Evolutionary conservation across 345 rosid species (phyloP).

Genomic region (Salix suchowensis): DNA sequence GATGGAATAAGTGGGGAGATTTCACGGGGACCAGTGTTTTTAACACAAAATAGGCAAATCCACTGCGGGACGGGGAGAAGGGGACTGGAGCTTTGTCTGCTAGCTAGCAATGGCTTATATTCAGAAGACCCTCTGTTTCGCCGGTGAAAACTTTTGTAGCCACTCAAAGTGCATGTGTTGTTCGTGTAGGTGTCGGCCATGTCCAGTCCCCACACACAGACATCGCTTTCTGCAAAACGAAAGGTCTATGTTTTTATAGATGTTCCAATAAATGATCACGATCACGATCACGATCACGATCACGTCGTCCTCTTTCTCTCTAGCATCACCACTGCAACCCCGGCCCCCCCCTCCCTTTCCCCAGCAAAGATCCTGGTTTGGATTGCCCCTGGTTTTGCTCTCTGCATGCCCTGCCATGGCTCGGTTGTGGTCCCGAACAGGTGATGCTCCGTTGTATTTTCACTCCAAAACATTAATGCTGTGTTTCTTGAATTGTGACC

Average conservation of each 20-base stretch:
- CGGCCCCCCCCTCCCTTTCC: neutral
- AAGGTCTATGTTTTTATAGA: neutral
- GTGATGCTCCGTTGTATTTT: neutral
- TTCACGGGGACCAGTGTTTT: slow-evolving; percentile 37
- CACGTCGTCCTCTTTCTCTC: neutral
- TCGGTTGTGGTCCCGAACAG: slow-evolving; percentile 5
- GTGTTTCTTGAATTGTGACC: too few species aligned
- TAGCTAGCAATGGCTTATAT: neutral
- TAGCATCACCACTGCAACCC: neutral
- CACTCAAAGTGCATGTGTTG: slow-evolving; percentile 4
- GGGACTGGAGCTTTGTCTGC: neutral
- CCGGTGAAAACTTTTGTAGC: neutral
- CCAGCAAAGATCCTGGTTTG: neutral
- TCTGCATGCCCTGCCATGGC: neutral
- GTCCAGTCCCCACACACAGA: slow-evolving; percentile 16
- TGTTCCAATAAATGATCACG: slow-evolving; percentile 16
- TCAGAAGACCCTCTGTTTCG: neutral
- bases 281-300: neutral
- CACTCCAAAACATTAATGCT: neutral
- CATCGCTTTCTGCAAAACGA: neutral
- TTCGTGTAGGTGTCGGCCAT: slow-evolving; percentile 47
- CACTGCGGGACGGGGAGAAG: neutral
- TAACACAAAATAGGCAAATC: neutral
- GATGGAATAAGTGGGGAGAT: slow-evolving; percentile 40
- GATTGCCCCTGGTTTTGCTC: neutral